Base-by-base conservation (phyloP, 306 rosid genomes). In the Abrus precatorius region DNA sequence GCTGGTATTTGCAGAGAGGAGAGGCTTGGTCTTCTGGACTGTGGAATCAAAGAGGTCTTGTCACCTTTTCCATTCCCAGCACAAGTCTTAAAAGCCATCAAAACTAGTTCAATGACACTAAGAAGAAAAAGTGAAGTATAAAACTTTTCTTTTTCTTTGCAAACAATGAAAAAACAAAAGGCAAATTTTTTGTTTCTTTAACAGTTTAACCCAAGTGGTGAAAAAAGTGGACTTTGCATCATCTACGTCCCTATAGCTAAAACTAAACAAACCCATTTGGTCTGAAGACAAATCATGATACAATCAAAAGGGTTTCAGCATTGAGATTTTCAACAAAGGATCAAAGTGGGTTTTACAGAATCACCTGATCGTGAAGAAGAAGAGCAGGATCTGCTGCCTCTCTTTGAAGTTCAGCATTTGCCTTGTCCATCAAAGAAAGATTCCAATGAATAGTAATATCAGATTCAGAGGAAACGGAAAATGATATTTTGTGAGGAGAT, bases 1-100 rank as follows among this genome's bases (percentile, higher is more conserved):
- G 70, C 66, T 8, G 97, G 97, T 75, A 93, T 91, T 82, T 93
- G 85, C 76, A 93, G 74, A 54, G 92, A 89, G 10, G 91, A 74
- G 10, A 93, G 89, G 38, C 73, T 82, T 28, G 97, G 92, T 81
- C 85, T 80, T 64, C 89, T 86, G 9, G 90, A 86, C 57, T 89
- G 92, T 38, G 69, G 88, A 83, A 86, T 74, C 84, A 86, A 77
- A 40, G 79, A 85, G 77, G 74, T 62, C 27, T 75, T 85, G 50
- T 73, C 85, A 72, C 53, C 65, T 29, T 80, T 84, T 61, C 77
- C 85, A 83, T 75, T 83, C 75, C 63, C 76, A 77, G 38, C 57
- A 75, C 67, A 75, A 66, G 61, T 54, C 93, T 89, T 52, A 69
- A 71, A 85, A 62, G 9, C 33, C 72, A 48, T 67, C 67, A 60